Evolutionary conservation across 2,329 filamentous ascomycete genomes (phyloP), one percentile per base, ranked within the genome.

Genomic region (Colletotrichum spaethianum): DNA sequence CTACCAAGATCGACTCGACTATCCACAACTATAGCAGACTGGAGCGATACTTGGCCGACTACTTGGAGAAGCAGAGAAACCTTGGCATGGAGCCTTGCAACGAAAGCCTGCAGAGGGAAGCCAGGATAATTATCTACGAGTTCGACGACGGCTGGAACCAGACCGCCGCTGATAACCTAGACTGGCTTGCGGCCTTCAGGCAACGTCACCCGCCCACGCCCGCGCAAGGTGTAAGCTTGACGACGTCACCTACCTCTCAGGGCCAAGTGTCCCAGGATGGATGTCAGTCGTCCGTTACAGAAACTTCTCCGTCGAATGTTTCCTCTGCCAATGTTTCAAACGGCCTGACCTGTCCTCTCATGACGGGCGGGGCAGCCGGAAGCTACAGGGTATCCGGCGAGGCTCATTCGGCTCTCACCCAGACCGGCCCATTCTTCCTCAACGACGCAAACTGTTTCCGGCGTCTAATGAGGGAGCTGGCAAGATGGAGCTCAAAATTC

Each of bases 121-220:
- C 89, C 28, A 86, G 90, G 73, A 83, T 90, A 63, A 89, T 91
- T 75, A 89, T 92, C 28, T 91, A 90, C 78, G 89, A 90, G 57
- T 87, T 85, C 70, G 88, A 91, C 63, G 89, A 92, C 75, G 86
- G 86, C 12, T 91, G 90, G 89, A 91, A 91, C 74, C 90, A 91
- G 76, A 92, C 90, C 1, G 87, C 86, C 0, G 88, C 89, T 3
- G 90, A 92, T 74, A 88, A 89, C 72, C 74, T 81, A 3, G 78
- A 83, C 4, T 91, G 89, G 87, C 81, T 92, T 1, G 78, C 81
- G 4, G 80, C 83, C 16, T 92, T 92, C 80, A 87, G 84, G 70
- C 78, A 82, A 50, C 83, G 87, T 61, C 86, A 89, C 52, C 67
- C 68, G 59, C 31, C 53, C 44, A 26, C 33, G 23, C 28, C 46